phyloP scores from a whole-genome alignment of 2,329 filamentous ascomycete genomes.

The Xylaria sp. region DNA sequence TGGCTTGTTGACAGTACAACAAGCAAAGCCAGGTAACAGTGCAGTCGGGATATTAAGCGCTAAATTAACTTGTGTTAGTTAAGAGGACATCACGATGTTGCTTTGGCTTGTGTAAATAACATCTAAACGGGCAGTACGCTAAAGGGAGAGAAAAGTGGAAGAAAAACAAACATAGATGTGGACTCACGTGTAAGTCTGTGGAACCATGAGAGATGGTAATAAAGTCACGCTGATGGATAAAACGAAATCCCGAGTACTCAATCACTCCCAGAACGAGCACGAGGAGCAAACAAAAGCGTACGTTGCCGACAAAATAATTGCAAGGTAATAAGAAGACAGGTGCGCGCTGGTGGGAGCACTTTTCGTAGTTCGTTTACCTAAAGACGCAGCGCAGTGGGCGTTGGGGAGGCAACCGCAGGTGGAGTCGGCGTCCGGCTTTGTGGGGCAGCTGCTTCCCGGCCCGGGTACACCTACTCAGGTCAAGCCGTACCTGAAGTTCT shows the following conservation, averaged over 20 bases:
- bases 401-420: conserved; percentile 46
- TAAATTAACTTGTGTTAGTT: conserved; percentile 5
- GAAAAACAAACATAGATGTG: conserved; percentile 26
- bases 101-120: background rate
- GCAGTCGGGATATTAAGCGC: conserved; percentile 24
- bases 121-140: background rate
- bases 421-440: conserved; percentile 18
- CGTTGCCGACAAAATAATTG: conserved; percentile 35
- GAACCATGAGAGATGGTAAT: conserved; percentile 36
- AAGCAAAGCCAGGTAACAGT: conserved; percentile 27
- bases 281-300: conserved; percentile 9
- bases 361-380: conserved; percentile 38
- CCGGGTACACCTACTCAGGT: no score
- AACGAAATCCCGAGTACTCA: conserved; percentile 7
- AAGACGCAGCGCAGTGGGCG: conserved; percentile 33
- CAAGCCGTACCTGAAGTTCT: no score
- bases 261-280: conserved; percentile 32
- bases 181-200: conserved; percentile 35
- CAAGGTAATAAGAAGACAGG: conserved; percentile 26
- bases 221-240: conserved; percentile 28
- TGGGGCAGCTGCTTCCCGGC: conserved; percentile 4
- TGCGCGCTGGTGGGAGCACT: conserved; percentile 9
- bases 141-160: background rate
- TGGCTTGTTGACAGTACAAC: conserved; percentile 25
- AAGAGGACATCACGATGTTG: background rate